A percentile compares a stretch with the other conserved stretches of the same genome.
phyloP scores from a whole-genome alignment of 768 basidiomycete species.

The Pisolithus orientalis region DNA sequence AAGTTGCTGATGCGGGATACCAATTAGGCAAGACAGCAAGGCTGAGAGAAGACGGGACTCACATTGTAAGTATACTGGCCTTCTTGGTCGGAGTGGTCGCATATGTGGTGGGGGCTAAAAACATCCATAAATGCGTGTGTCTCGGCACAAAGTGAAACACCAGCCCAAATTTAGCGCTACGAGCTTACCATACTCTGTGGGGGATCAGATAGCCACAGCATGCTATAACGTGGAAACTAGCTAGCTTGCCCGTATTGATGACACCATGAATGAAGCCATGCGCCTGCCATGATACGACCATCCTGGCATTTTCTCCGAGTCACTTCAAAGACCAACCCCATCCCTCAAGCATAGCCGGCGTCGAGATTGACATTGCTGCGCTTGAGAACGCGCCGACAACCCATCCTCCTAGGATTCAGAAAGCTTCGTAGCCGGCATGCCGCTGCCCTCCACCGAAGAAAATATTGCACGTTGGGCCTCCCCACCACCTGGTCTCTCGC shows the following conservation, averaged over 20 bases:
- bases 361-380: constrained; percentile 33
- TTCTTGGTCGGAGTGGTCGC: constrained; percentile 80
- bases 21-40: no score
- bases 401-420: constrained; percentile 75
- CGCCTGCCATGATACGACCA: constrained; percentile 95
- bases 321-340: constrained; percentile 67
- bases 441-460: constrained; percentile 80
- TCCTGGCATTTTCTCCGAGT: constrained; percentile 81
- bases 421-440: constrained; percentile 63
- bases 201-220: constrained; percentile 5
- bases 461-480: no score
- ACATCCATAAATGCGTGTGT: constrained; percentile 93
- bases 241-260: constrained; percentile 93
- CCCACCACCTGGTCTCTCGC: no score
- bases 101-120: constrained; percentile 79
- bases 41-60: constrained; percentile 2
- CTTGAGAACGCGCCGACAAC: constrained; percentile 53
- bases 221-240: background rate
- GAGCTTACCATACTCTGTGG: constrained; percentile 55
- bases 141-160: constrained; percentile 35
- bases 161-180: background rate
- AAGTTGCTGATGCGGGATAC: constrained; percentile 62
- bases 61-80: constrained; percentile 73
- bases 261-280: constrained; percentile 96
- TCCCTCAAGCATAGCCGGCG: constrained; percentile 58